These are phyloP conservation scores for Citrus sinensis DNA, from an alignment of 345 rosid genomes.

Conservation along the genomic window DNA sequence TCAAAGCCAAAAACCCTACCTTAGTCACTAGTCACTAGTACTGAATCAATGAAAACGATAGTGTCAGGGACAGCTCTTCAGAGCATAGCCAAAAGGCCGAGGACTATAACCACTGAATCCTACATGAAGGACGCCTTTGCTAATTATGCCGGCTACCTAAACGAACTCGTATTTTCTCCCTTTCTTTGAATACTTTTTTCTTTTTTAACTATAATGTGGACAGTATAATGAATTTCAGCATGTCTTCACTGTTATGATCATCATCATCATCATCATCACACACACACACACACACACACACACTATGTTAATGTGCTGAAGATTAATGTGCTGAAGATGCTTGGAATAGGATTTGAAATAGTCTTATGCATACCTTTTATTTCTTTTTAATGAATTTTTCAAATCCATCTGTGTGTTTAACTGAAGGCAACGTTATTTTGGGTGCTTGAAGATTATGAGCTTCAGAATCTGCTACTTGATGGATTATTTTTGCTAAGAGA, in stretches of 20 bases:
- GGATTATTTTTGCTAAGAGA: neutral
- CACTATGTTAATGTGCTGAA: neutral
- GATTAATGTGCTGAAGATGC: neutral
- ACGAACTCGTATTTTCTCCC: conserved; percentile 44
- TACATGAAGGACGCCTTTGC: conserved; percentile 56
- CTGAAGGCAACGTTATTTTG: neutral
- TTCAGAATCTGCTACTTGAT: neutral
- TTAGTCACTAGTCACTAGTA: neutral
- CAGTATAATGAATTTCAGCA: neutral
- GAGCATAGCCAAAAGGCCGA: conserved; percentile 38
- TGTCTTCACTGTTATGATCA: too few species aligned
- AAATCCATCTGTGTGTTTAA: neutral
- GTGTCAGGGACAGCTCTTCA: conserved; percentile 40
- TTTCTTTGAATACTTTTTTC: neutral
- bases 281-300: too few species aligned
- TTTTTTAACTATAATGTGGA: neutral
- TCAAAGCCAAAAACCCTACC: neutral
- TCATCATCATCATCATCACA: too few species aligned
- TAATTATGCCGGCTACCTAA: conserved; percentile 58
- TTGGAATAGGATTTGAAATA: neutral
- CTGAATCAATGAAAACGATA: neutral
- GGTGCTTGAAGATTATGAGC: neutral
- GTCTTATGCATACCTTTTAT: neutral
- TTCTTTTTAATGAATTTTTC: neutral
- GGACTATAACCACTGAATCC: conserved; percentile 45